Conservation (phyloP, 2,329 filamentous ascomycete species). For the Cercospora sojina region DNA sequence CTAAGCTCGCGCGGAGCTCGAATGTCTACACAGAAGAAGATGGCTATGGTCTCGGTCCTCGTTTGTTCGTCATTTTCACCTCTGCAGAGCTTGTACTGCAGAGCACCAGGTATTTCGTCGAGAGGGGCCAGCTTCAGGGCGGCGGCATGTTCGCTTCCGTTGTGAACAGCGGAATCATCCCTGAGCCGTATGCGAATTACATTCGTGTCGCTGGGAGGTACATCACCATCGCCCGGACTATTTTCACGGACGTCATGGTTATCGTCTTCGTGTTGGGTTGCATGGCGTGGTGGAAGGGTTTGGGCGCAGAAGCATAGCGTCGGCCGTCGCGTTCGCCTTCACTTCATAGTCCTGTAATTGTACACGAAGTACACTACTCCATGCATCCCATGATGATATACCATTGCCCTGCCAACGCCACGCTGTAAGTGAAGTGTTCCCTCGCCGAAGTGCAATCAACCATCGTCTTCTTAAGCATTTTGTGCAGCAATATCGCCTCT, state of each 20-base stretch:
- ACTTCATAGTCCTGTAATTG: not conserved
- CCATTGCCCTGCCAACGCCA: not conserved
- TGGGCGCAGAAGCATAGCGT: slow-evolving; percentile 24
- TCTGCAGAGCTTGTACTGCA: slow-evolving; percentile 73
- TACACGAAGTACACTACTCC: slow-evolving; percentile 8
- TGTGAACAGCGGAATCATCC: slow-evolving; percentile 59
- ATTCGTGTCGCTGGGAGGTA: slow-evolving; percentile 64
- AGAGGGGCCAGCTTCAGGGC: slow-evolving; percentile 59
- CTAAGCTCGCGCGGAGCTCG: slow-evolving; percentile 55
- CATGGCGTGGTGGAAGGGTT: slow-evolving; percentile 49
- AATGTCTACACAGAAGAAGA: slow-evolving; percentile 42
- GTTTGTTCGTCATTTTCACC: slow-evolving; percentile 78
- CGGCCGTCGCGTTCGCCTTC: not conserved
- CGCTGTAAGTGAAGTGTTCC: slow-evolving; percentile 1
- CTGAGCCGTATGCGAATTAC: slow-evolving; percentile 62
- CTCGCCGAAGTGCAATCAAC: not conserved
- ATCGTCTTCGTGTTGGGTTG: slow-evolving; percentile 73
- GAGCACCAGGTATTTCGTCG: slow-evolving; percentile 68
- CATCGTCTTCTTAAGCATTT: slow-evolving; percentile 12
- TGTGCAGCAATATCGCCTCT: slow-evolving; percentile 45
- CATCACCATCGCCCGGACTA: slow-evolving; percentile 67
- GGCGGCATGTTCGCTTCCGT: slow-evolving; percentile 64
- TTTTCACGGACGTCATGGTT: slow-evolving; percentile 71
- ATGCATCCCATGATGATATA: not conserved
- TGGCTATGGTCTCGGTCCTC: slow-evolving; percentile 46